phyloP scores from a whole-genome alignment of 257 asterid genomes.

The Knoxia roxburghii region DNA sequence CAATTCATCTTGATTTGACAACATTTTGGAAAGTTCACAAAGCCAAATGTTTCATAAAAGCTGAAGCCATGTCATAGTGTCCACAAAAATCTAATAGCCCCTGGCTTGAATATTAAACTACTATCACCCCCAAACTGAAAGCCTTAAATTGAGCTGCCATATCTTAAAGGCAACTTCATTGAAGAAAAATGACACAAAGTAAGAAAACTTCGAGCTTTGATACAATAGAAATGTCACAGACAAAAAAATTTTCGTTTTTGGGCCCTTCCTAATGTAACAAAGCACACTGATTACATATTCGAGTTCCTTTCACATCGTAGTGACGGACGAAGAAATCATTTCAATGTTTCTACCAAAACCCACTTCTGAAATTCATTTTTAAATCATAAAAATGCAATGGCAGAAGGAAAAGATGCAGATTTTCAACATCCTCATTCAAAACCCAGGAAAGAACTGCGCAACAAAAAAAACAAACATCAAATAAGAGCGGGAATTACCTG shows the following conservation, averaged over 20 bases:
- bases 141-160: not conserved
- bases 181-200: too few species aligned
- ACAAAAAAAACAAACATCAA: not conserved
- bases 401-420: too few species aligned
- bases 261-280: not conserved
- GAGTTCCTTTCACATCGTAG: not conserved
- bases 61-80: too few species aligned
- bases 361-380: not conserved
- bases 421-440: too few species aligned
- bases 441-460: not conserved
- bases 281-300: too few species aligned
- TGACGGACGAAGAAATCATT: not conserved
- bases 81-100: too few species aligned
- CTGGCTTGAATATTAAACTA: too few species aligned
- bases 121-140: not conserved
- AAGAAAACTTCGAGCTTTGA: too few species aligned
- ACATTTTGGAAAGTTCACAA: too few species aligned
- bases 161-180: too few species aligned
- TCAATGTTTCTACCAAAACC: not conserved
- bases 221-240: not conserved
- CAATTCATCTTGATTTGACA: too few species aligned
- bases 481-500: conserved; percentile 30
- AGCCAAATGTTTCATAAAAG: too few species aligned
- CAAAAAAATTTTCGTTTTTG: not conserved
- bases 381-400: not conserved